Evolutionary conservation across 2,329 filamentous ascomycete species (phyloP).

Genomic region (Penicillium vulpinum): DNA sequence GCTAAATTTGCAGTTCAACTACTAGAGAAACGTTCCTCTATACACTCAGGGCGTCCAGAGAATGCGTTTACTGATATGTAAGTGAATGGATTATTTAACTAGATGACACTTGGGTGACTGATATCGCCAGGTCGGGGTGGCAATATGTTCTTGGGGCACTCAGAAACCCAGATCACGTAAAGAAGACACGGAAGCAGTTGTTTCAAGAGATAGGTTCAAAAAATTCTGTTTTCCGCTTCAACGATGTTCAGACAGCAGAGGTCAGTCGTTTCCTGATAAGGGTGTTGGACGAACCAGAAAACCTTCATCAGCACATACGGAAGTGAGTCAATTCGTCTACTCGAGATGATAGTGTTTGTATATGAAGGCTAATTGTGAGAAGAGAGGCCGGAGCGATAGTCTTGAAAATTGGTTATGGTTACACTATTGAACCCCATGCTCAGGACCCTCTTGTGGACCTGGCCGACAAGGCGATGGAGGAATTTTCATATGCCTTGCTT

Average conservation of each 20-base stretch:
- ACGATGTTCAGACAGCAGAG: constrained; percentile 47
- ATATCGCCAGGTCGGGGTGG: constrained; percentile 35
- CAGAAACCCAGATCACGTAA: constrained; percentile 39
- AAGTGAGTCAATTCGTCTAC: constrained; percentile 11
- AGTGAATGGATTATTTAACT: neutral
- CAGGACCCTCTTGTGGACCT: constrained; percentile 42
- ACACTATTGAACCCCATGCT: constrained; percentile 27
- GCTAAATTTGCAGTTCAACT: constrained; percentile 29
- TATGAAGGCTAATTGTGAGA: neutral
- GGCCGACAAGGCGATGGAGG: constrained; percentile 41
- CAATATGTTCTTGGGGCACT: constrained; percentile 36
- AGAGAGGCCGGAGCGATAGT: constrained; percentile 43
- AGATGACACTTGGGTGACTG: neutral
- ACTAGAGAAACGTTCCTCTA: constrained; percentile 31
- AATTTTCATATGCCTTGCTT: constrained; percentile 44
- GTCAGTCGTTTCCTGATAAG: constrained; percentile 46
- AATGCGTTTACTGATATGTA: constrained; percentile 39
- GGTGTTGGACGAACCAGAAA: constrained; percentile 42
- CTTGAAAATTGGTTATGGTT: constrained; percentile 43
- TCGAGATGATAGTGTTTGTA: neutral
- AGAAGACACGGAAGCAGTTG: constrained; percentile 48
- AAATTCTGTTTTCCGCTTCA: constrained; percentile 39
- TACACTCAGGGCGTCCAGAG: constrained; percentile 28
- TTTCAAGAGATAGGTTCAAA: constrained; percentile 49
- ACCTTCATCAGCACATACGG: constrained; percentile 45